phyloP scores from a whole-genome alignment of 306 rosid species.

The Benincasa hispida region DNA sequence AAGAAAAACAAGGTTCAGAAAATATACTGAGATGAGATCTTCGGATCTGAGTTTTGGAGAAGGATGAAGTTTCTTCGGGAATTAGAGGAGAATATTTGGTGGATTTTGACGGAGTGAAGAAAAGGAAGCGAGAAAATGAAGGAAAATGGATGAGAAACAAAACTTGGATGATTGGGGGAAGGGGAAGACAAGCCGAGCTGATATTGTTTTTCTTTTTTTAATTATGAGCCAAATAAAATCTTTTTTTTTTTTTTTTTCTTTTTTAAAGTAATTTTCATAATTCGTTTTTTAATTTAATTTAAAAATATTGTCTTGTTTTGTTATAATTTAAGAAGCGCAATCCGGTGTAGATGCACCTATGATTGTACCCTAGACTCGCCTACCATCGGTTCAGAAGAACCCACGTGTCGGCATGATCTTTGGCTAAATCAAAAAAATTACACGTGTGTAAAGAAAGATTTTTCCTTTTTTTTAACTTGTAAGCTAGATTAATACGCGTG shows the following conservation, averaged over 20 bases:
- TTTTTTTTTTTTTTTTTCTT: no score
- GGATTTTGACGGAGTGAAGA: constrained; percentile 10
- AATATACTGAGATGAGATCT: background rate
- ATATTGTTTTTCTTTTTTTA: background rate
- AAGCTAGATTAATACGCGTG: background rate
- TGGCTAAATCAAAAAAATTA: background rate
- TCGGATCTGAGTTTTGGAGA: constrained; percentile 8
- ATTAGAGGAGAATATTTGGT: constrained; percentile 8
- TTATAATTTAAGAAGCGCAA: background rate
- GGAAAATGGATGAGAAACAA: background rate
- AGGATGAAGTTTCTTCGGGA: background rate
- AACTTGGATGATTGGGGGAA: constrained; percentile 2
- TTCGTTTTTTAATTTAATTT: background rate
- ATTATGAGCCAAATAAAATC: no score
- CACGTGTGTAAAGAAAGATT: background rate
- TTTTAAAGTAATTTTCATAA: no score
- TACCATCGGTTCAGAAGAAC: background rate
- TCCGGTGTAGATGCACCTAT: background rate
- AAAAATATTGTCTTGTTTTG: background rate
- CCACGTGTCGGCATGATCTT: background rate
- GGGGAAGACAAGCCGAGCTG: background rate
- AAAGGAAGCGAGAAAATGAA: constrained; percentile 11
- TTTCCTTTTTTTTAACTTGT: background rate
- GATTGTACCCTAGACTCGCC: background rate
- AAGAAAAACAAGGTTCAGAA: background rate